These are phyloP conservation scores for Herpotrichia juniperi DNA, from an alignment of 2,329 filamentous ascomycete genomes.

Conservation along the genomic window DNA sequence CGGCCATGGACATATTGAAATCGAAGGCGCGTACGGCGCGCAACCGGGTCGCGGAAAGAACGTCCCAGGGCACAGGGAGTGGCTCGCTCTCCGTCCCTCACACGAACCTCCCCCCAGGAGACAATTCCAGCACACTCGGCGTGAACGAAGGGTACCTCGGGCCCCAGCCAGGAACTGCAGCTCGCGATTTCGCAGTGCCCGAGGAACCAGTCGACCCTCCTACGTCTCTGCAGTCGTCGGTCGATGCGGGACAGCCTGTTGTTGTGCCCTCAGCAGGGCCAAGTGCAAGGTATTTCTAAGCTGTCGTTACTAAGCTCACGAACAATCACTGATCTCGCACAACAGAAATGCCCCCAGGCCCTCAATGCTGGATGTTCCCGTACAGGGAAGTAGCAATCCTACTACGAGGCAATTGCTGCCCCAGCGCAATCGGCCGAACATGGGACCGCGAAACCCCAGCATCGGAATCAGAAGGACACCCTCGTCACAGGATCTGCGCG, in stretches of 20 bases:
- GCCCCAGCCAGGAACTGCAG: conserved; percentile 32
- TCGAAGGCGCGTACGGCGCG: conserved; percentile 41
- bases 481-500: conserved; percentile 30
- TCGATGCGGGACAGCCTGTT: conserved; percentile 40
- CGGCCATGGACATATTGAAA: conserved; percentile 42
- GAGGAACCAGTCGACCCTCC: conserved; percentile 37
- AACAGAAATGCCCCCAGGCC: conserved; percentile 19
- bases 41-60: conserved; percentile 35
- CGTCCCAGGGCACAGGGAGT: conserved; percentile 32
- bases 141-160: conserved; percentile 41
- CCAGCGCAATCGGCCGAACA: conserved; percentile 27
- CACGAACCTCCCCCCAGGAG: conserved; percentile 32
- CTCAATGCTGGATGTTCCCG: conserved; percentile 10
- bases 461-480: conserved; percentile 44
- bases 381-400: conserved; percentile 34
- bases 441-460: conserved; percentile 37
- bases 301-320: conserved; percentile 1
- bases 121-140: conserved; percentile 38
- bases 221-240: conserved; percentile 42
- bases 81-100: conserved; percentile 36
- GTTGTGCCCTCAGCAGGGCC: conserved; percentile 30
- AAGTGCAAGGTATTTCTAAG: conserved; percentile 23
- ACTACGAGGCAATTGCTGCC: conserved; percentile 17
- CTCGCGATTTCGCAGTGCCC: conserved; percentile 40
- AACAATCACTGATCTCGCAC: conserved; percentile 20